Evolutionary conservation across 345 rosid species (phyloP).

Genomic region (Lumnitzera littorea): DNA sequence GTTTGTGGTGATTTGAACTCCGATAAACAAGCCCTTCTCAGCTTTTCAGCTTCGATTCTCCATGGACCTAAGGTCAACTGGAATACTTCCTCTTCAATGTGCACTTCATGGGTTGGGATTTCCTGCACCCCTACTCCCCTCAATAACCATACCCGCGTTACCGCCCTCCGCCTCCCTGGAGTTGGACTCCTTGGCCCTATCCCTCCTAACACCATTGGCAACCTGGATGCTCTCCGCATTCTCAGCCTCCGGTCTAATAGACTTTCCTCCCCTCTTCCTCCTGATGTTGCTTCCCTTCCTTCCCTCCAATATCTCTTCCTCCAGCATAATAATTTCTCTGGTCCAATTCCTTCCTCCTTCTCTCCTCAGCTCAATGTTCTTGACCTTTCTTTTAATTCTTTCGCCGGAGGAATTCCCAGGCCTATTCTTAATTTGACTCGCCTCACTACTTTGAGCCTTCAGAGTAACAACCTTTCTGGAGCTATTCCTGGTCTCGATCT

Average conservation of each 20-base stretch:
- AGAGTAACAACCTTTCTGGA: conserved; percentile 31
- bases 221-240: conserved; percentile 22
- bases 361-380: conserved; percentile 21
- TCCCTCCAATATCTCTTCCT: conserved; percentile 23
- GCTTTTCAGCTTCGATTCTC: conserved; percentile 18
- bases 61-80: conserved; percentile 23
- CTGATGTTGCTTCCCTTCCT: conserved; percentile 19
- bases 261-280: conserved; percentile 28
- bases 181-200: conserved; percentile 23
- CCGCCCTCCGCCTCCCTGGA: conserved; percentile 30
- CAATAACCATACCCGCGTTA: conserved; percentile 15
- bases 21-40: conserved; percentile 33
- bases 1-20: too few relatives aligned
- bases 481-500: conserved; percentile 23
- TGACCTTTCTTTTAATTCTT: conserved; percentile 27
- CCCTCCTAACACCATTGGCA: conserved; percentile 28
- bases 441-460: conserved; percentile 21
- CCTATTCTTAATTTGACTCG: conserved; percentile 23
- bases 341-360: conserved; percentile 26
- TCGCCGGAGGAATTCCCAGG: conserved; percentile 26
- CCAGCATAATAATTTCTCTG: conserved; percentile 29
- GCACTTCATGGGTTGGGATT: conserved; percentile 29
- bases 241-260: conserved; percentile 35
- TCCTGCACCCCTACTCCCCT: conserved; percentile 12
- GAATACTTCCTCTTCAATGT: conserved; percentile 18